These are phyloP conservation scores for Dissophora globulifera DNA, from an alignment of 192 early-diverging fungal species.

Conservation along the genomic window DNA sequence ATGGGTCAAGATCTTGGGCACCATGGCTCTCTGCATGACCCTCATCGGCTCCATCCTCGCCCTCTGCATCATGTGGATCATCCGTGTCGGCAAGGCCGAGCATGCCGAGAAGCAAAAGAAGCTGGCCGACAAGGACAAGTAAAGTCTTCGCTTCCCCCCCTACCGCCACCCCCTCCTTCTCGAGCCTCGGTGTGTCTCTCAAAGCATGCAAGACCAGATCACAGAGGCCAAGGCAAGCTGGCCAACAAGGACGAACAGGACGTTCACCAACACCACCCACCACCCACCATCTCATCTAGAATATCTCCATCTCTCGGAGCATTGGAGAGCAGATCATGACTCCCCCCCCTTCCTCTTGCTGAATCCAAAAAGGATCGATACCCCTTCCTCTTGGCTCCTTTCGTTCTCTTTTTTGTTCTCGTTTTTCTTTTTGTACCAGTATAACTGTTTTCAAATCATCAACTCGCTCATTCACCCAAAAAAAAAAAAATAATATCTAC, in stretches of 20 bases:
- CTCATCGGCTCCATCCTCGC: conserved; percentile 15
- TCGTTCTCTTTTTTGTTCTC: background rate
- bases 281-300: too few relatives aligned
- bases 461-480: background rate
- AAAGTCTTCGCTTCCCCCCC: background rate
- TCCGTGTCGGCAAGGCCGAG: conserved; percentile 40
- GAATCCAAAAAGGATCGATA: too few relatives aligned
- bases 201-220: too few relatives aligned
- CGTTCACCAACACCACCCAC: too few relatives aligned
- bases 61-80: conserved; percentile 31
- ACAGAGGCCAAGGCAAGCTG: too few relatives aligned
- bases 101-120: conserved; percentile 22
- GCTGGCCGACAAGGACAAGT: conserved; percentile 7
- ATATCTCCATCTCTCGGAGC: too few relatives aligned
- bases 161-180: background rate
- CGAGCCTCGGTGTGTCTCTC: background rate
- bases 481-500: too few relatives aligned
- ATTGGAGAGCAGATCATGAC: too few relatives aligned
- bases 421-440: background rate
- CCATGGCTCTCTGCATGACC: conserved; percentile 15
- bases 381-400: background rate
- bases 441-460: background rate
- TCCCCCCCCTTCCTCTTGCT: too few relatives aligned
- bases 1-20: conserved; percentile 6
- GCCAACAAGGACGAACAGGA: too few relatives aligned